Base-by-base conservation (phyloP, 371 early-diverging fungal genomes). In the Syncephalastrum monosporum region DNA sequence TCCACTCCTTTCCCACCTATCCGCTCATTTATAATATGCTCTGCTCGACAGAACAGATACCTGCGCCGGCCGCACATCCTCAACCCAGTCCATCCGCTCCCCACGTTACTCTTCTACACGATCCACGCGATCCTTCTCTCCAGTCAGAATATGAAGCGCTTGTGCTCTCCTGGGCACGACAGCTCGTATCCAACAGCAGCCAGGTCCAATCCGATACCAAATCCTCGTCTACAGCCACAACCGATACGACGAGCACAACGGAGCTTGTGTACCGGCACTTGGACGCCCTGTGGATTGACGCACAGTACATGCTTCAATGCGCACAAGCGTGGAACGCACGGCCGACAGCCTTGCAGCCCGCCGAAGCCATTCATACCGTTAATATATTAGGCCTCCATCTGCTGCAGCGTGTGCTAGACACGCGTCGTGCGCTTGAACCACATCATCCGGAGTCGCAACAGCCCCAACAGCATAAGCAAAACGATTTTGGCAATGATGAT, bases 261-360 rank as follows among this genome's bases (percentile, higher is more conserved):
- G 52, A 62, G 21, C 25, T 71, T 4, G 67, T 75, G 48, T 68
- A 70, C 45, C 65, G 68, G 10, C 67, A 67, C 48, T 60, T 75
- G n/a, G 75, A 75, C 29, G 70, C 67, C 27, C 68, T 69, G 33
- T 75, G 72, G 75, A 15, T 67, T 15, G 75, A 75, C 33, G 66
- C 75, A 5, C 72, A 75, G 29, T 70, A 66, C 29, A 70, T 75
- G 67, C 58, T 75, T 1, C 68, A 70, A 29, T 75, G 75, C 42
- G 75, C 75, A 19, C 72, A 72, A 47, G 70, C 70, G 21, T 75
- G 75, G 75, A 72, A 70, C 16, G 53, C 59, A 4, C 67, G 65
- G n/a, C 59, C 64, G 15, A 14, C 60, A 24, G 51, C 60, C 5
- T 45, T 72, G 12, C 58, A 55, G 17, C 15, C 65, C 3, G 33